Evolutionary conservation across 2,329 filamentous ascomycete genomes (phyloP).

Genomic region (Orbilia ellipsospora): DNA sequence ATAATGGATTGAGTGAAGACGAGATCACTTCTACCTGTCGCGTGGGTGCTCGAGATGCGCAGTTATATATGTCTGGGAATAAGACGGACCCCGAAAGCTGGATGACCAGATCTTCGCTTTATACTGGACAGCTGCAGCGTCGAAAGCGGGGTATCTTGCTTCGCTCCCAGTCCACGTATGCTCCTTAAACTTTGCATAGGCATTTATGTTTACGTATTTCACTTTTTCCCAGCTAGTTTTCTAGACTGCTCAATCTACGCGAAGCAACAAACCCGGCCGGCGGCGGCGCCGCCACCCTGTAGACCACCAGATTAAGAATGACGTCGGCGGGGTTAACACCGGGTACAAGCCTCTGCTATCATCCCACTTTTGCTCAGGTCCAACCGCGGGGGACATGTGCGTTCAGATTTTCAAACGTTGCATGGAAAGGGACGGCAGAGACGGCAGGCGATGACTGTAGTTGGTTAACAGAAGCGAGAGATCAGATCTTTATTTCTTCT

Average conservation of each 20-base stretch:
- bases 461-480: too few relatives aligned
- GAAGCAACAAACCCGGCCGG: slow-evolving; percentile 17
- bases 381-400: slow-evolving; percentile 21
- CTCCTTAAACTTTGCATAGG: neutral
- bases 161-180: slow-evolving; percentile 25
- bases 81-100: neutral
- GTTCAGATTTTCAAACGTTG: slow-evolving; percentile 11
- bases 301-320: slow-evolving; percentile 26
- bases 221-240: slow-evolving; percentile 14
- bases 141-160: slow-evolving; percentile 26
- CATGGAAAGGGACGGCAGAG: neutral
- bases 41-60: neutral
- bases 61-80: neutral
- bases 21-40: neutral
- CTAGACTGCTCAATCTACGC: slow-evolving; percentile 8
- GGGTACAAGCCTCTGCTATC: neutral
- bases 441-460: neutral
- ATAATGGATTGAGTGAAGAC: too few relatives aligned
- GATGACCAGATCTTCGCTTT: slow-evolving; percentile 8
- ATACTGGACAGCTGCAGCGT: neutral
- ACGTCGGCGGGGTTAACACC: slow-evolving; percentile 37
- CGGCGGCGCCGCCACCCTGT: slow-evolving; percentile 1
- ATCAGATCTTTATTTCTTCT: too few relatives aligned
- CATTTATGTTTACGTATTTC: slow-evolving; percentile 43
- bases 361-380: slow-evolving; percentile 27